phyloP scores from a whole-genome alignment of 2,329 filamentous ascomycete species.

The Pseudogymnoascus sp. region DNA sequence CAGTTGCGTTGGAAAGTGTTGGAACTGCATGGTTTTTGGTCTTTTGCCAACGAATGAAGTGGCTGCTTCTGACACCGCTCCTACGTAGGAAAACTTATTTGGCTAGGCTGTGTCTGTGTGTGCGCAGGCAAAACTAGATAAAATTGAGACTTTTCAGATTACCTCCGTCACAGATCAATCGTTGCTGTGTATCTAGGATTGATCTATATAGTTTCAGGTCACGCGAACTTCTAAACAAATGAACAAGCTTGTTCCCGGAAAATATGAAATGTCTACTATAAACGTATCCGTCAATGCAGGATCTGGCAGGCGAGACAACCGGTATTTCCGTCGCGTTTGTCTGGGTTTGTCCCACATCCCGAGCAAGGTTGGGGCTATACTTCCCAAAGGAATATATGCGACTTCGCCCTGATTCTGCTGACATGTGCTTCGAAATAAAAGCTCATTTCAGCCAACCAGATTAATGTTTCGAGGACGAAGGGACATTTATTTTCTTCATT shows the following conservation, averaged over 20 bases:
- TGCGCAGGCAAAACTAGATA: slow-evolving; percentile 5
- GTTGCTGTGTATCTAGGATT: background rate
- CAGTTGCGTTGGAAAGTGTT: background rate
- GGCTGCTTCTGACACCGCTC: background rate
- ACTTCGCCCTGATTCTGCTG: background rate
- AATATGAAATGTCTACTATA: background rate
- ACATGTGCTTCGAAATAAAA: background rate
- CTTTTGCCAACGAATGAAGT: slow-evolving; percentile 3
- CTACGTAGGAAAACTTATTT: background rate
- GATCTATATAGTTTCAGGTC: background rate
- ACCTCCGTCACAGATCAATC: background rate
- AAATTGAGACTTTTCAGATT: slow-evolving; percentile 2
- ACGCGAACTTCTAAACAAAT: slow-evolving; percentile 1
- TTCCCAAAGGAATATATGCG: background rate
- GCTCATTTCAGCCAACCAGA: background rate
- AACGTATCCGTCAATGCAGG: background rate
- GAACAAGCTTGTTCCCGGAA: background rate
- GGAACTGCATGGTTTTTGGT: background rate
- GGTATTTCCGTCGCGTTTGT: background rate
- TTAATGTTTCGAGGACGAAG: background rate
- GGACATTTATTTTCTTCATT: too few species aligned
- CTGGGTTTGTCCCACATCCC: background rate
- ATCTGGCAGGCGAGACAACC: slow-evolving; percentile 6
- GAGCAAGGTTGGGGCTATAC: background rate
- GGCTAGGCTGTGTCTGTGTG: background rate